These are phyloP conservation scores for Podila clonocystis DNA, from an alignment of 192 early-diverging fungal genomes.

Conservation along the genomic window DNA sequence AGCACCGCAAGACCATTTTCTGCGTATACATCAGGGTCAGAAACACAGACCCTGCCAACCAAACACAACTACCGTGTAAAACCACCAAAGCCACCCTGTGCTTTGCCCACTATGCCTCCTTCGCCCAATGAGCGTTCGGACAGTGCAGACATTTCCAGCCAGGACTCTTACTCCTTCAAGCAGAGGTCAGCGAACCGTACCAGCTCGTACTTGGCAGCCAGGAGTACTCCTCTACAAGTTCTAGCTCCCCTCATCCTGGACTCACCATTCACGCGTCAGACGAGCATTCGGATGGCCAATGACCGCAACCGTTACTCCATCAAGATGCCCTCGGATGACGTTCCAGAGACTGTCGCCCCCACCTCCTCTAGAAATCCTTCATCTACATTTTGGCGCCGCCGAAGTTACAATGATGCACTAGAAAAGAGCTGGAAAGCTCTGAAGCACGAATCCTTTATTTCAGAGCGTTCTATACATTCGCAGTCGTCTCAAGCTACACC, in stretches of 20 bases:
- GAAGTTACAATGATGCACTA: constrained; percentile 28
- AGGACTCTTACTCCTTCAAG: not conserved
- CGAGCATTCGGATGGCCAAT: constrained; percentile 41
- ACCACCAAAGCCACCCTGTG: constrained; percentile 26
- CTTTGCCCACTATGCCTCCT: constrained; percentile 1
- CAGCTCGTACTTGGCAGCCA: constrained; percentile 20
- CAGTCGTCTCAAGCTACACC: constrained; percentile 8
- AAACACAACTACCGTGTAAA: constrained; percentile 21
- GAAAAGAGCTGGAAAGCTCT: constrained; percentile 32
- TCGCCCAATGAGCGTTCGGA: not conserved
- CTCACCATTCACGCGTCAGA: constrained; percentile 35
- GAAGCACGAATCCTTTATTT: constrained; percentile 1
- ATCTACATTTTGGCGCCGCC: constrained; percentile 25
- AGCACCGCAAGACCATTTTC: constrained; percentile 18
- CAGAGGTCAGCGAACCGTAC: not conserved
- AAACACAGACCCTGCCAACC: constrained; percentile 4
- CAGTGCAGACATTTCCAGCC: constrained; percentile 8
- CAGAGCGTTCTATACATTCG: constrained; percentile 5
- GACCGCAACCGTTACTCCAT: constrained; percentile 41
- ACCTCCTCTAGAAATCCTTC: not conserved
- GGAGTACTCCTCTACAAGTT: constrained; percentile 16
- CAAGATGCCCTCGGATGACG: constrained; percentile 32
- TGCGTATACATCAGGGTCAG: constrained; percentile 9
- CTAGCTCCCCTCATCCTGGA: constrained; percentile 18
- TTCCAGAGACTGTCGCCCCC: not conserved